phyloP scores from a whole-genome alignment of 148 eudicot species.

The Pharnaceum exiguum region DNA sequence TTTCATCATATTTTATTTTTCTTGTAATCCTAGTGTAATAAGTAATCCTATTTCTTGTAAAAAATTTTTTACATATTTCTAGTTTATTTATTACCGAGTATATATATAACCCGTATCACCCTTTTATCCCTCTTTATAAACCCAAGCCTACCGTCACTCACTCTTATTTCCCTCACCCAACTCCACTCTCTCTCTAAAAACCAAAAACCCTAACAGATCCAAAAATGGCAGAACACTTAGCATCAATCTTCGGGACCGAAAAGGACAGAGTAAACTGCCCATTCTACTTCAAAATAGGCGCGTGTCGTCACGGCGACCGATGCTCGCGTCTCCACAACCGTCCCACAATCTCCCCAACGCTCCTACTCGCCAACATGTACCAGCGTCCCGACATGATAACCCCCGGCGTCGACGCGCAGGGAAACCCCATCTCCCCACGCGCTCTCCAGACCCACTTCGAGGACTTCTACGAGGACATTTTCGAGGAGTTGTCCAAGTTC shows the following conservation, averaged over 20 bases:
- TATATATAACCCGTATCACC: no score
- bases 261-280: slow-evolving; percentile 81
- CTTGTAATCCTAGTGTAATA: no score
- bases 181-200: no score
- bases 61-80: no score
- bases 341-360: slow-evolving; percentile 59
- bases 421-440: slow-evolving; percentile 55
- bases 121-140: no score
- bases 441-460: slow-evolving; percentile 64
- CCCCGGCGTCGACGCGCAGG: slow-evolving; percentile 73
- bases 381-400: slow-evolving; percentile 79
- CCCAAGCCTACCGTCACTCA: no score
- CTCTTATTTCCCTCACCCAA: no score
- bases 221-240: slow-evolving; percentile 73
- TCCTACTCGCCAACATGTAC: slow-evolving; percentile 74
- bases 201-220: background rate
- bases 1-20: no score
- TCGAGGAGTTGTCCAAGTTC: slow-evolving; percentile 57
- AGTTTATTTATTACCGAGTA: no score
- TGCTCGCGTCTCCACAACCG: slow-evolving; percentile 73
- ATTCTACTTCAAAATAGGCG: slow-evolving; percentile 82
- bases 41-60: no score
- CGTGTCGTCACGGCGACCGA: slow-evolving; percentile 70
- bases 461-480: slow-evolving; percentile 67
- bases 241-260: slow-evolving; percentile 77